These are phyloP conservation scores for Macrolepiota fuliginosa DNA, from an alignment of 768 basidiomycete species.

Conservation along the genomic window DNA sequence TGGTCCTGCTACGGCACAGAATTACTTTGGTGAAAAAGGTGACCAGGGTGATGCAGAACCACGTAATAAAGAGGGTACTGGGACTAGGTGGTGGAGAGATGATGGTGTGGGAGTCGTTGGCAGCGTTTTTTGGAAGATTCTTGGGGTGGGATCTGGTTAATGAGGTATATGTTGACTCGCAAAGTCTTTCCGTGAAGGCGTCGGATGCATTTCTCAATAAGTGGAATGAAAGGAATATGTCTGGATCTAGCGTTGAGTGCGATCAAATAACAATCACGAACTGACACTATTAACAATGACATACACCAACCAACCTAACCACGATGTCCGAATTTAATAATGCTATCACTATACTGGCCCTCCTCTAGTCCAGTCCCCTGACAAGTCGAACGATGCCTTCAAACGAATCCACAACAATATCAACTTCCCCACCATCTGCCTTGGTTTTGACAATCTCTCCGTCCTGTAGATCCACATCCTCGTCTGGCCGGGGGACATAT, in stretches of 20 bases:
- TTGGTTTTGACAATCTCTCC: conserved; percentile 36
- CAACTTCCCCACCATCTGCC: conserved; percentile 55
- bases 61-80: conserved; percentile 30
- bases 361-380: neutral
- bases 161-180: neutral
- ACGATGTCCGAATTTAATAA: too few species aligned
- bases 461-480: conserved; percentile 29
- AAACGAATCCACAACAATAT: conserved; percentile 52
- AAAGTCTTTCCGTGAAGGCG: neutral
- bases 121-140: conserved; percentile 39
- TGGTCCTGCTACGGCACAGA: conserved; percentile 32
- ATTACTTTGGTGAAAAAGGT: conserved; percentile 8
- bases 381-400: conserved; percentile 11
- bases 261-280: too few species aligned
- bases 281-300: too few species aligned
- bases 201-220: neutral
- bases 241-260: neutral
- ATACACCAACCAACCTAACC: neutral
- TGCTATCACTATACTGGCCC: too few species aligned
- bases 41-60: conserved; percentile 1
- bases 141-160: conserved; percentile 29
- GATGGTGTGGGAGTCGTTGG: conserved; percentile 44
- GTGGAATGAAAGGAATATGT: neutral
- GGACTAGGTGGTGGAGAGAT: conserved; percentile 31
- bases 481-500: conserved; percentile 51